Evolutionary conservation across 768 basidiomycete genomes (phyloP), one percentile per base, ranked within the genome.

Genomic region (Podaxis pistillaris): DNA sequence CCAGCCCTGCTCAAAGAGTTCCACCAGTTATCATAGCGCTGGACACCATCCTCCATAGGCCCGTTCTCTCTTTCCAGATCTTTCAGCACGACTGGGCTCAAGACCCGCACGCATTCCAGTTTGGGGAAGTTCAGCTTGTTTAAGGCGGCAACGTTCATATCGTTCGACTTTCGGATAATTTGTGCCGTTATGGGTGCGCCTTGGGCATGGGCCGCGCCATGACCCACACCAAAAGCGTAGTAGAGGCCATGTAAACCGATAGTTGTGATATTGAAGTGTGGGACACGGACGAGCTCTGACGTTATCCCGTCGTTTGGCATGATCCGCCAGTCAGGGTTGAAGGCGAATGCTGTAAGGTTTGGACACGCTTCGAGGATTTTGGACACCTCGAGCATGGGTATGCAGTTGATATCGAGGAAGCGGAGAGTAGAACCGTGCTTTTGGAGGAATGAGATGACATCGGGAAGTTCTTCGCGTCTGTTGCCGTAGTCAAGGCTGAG

Each of bases 311-410:
- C 68, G 55, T 77, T 73, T 49, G 73, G 75, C 55, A 68, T 68
- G 49, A 88, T 72, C 12, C 82, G 81, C 90, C 91, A 91, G 70
- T 93, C 91, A 28, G 81, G 84, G 69, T 91, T 92, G 76, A 93
- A 91, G 24, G 82, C 79, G 70, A 93, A 85, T 0, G 85, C 82
- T 19, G 72, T 75, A 33, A 93, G 81, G 53, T 76, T 70, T 0
- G 88, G 89, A 66, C 90, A 91, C 6, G 84, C 71, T 12, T 86
- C 86, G 26, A 91, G 81, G 63, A 89, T 81, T 24, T 75, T 75
- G 4, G 85, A 74, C 13, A 91, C 76, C 63, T 89, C 84, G 28
- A 90, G 75, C 0, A 76, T 66, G 5, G 83, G 83, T 49, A 84
- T 80, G 66, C 82, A 82, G 68, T 87, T 79, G 13, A 91, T 70